A percentile compares a stretch with the other conserved stretches of the same genome.
Conservation (phyloP, 202 grass and related monocot genomes). For the Schoenoplectus tabernaemontani region DNA sequence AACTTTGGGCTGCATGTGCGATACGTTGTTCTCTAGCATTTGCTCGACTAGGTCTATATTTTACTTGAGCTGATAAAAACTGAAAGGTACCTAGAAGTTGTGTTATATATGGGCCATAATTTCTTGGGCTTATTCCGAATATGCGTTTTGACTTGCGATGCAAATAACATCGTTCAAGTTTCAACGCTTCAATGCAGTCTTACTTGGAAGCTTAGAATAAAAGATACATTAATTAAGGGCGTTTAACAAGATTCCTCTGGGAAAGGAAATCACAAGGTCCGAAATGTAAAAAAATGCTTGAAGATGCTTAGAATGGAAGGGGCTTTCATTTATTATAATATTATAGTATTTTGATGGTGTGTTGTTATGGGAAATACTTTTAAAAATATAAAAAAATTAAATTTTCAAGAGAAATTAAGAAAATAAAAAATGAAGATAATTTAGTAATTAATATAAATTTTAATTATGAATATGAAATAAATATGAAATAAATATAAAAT, state of each 20-base stretch:
- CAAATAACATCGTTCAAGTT: background rate
- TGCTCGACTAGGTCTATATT: background rate
- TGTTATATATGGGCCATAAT: background rate
- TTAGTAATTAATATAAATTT: too few species aligned
- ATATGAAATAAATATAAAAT: too few species aligned
- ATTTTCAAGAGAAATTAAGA: too few species aligned
- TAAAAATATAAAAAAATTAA: too few species aligned
- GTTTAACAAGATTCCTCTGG: background rate
- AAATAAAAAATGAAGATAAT: too few species aligned
- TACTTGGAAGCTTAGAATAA: background rate
- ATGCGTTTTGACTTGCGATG: background rate
- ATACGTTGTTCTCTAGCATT: too few species aligned
- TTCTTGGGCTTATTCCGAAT: background rate
- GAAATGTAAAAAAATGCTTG: background rate
- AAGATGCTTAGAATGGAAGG: conserved; percentile 3
- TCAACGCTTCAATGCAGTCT: background rate
- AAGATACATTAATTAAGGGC: conserved; percentile 17
- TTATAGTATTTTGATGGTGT: too few species aligned
- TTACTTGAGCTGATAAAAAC: background rate
- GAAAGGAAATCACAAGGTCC: background rate
- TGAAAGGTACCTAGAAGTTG: background rate
- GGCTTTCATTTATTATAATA: background rate
- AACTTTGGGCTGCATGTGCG: background rate
- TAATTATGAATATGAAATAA: too few species aligned
- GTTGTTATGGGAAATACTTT: too few species aligned